Evolutionary conservation across 2,329 filamentous ascomycete genomes (phyloP).

Genomic region (Colletotrichum sp.): DNA sequence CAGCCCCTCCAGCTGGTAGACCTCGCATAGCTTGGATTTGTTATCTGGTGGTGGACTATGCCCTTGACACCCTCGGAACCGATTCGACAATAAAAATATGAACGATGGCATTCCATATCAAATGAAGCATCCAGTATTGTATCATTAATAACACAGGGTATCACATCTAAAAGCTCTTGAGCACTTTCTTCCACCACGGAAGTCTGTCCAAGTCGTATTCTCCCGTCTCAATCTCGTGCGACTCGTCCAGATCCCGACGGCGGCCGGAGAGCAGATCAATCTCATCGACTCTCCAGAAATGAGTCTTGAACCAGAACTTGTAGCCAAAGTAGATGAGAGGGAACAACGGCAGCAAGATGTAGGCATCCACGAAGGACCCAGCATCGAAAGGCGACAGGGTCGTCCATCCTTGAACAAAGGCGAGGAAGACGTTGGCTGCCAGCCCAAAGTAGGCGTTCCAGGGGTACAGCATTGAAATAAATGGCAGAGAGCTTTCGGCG

Average conservation of each 20-base stretch:
- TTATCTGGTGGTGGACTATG: no score
- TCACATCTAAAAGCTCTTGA: conserved; percentile 41
- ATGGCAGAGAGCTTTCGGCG: conserved; percentile 58
- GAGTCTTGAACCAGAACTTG: conserved; percentile 60
- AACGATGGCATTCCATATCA: not conserved
- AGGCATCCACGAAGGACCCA: conserved; percentile 66
- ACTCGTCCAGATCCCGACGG: conserved; percentile 58
- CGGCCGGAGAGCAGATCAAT: conserved; percentile 63
- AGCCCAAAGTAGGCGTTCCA: conserved; percentile 66
- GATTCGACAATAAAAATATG: no score
- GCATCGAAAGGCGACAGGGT: conserved; percentile 62
- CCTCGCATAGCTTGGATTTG: no score
- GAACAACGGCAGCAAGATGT: conserved; percentile 66
- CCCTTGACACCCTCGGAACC: no score
- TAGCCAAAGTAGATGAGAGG: conserved; percentile 60
- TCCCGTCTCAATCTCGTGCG: conserved; percentile 33
- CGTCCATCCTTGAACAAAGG: conserved; percentile 67
- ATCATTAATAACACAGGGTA: not conserved
- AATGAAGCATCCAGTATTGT: not conserved
- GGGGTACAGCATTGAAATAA: conserved; percentile 58
- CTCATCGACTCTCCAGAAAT: conserved; percentile 52
- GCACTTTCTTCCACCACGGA: conserved; percentile 49
- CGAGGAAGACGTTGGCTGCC: conserved; percentile 61
- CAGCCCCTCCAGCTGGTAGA: no score
- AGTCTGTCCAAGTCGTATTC: conserved; percentile 25